Evolutionary conservation across 2,329 filamentous ascomycete genomes (phyloP).

Genomic region (Penicillium sp.): DNA sequence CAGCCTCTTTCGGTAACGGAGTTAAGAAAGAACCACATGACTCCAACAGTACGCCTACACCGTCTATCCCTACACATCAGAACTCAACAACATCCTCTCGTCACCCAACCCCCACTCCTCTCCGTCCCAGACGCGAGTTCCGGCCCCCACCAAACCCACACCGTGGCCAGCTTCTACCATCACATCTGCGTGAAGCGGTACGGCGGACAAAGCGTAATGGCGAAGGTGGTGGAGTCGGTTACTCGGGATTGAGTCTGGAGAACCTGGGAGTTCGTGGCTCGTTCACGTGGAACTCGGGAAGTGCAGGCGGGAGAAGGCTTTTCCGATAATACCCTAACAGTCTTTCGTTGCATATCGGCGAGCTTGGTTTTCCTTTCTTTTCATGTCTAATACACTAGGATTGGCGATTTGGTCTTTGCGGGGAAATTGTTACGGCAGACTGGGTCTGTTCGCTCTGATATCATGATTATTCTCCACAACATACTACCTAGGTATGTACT

Average conservation of each 20-base stretch:
- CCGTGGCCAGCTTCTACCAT: constrained; percentile 47
- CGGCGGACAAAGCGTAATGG: constrained; percentile 49
- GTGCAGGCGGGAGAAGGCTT: constrained; percentile 41
- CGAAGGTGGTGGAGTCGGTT: constrained; percentile 49
- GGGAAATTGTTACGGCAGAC: not conserved
- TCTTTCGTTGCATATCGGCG: not conserved
- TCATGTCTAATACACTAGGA: constrained; percentile 2
- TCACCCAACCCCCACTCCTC: constrained; percentile 11
- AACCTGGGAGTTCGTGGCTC: constrained; percentile 45
- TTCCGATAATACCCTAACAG: constrained; percentile 38
- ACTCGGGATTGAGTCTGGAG: constrained; percentile 47
- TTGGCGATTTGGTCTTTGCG: not conserved
- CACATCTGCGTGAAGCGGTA: constrained; percentile 50
- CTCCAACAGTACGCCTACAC: constrained; percentile 12
- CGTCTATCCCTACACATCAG: constrained; percentile 10
- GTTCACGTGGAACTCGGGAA: constrained; percentile 43
- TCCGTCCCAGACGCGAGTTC: constrained; percentile 31
- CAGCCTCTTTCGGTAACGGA: constrained; percentile 14
- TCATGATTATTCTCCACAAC: not conserved
- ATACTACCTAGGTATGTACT: not conserved
- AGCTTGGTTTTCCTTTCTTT: not conserved
- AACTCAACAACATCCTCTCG: constrained; percentile 8
- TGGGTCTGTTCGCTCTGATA: not conserved
- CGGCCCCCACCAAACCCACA: constrained; percentile 45
- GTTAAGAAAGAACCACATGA: constrained; percentile 27